These are phyloP conservation scores for Nyssa sinensis DNA, from an alignment of 148 eudicot species.

Conservation along the genomic window DNA sequence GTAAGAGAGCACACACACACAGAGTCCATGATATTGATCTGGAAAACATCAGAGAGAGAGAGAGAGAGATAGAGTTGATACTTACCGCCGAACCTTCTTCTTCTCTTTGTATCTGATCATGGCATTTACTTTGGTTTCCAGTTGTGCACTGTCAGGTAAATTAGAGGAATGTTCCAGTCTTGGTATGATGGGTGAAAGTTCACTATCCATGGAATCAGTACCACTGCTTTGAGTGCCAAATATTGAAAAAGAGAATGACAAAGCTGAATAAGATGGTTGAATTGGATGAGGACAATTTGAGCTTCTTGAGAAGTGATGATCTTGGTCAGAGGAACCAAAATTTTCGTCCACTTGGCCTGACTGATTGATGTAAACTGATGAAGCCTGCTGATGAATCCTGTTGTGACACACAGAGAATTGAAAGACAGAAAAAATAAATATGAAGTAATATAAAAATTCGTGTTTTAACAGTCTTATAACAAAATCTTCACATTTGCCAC, in stretches of 20 bases:
- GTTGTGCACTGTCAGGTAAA: slow-evolving; percentile 6
- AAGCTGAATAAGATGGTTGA: slow-evolving; percentile 29
- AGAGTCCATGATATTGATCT: too few relatives aligned
- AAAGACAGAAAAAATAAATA: slow-evolving; percentile 1
- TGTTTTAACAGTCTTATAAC: neutral
- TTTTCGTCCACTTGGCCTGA: slow-evolving; percentile 13
- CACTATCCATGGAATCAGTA: slow-evolving; percentile 32
- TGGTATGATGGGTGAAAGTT: slow-evolving; percentile 18
- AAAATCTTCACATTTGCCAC: neutral
- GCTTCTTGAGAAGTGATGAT: slow-evolving; percentile 12
- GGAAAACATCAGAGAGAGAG: neutral
- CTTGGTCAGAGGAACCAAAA: slow-evolving; percentile 10
- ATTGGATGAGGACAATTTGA: slow-evolving; percentile 19
- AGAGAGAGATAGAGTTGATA: neutral
- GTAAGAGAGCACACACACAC: too few relatives aligned
- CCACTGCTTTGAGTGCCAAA: slow-evolving; percentile 38
- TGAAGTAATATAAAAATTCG: neutral
- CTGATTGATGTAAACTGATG: slow-evolving; percentile 17
- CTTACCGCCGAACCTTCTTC: slow-evolving; percentile 42
- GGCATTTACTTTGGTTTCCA: too few relatives aligned
- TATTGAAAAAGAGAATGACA: slow-evolving; percentile 34
- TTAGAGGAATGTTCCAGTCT: slow-evolving; percentile 14
- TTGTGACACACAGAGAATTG: too few relatives aligned
- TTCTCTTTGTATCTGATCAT: slow-evolving; percentile 35
- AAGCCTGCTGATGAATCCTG: slow-evolving; percentile 38